Evolutionary conservation across 768 basidiomycete species (phyloP).

Genomic region (Cystofilobasidium capitatum): DNA sequence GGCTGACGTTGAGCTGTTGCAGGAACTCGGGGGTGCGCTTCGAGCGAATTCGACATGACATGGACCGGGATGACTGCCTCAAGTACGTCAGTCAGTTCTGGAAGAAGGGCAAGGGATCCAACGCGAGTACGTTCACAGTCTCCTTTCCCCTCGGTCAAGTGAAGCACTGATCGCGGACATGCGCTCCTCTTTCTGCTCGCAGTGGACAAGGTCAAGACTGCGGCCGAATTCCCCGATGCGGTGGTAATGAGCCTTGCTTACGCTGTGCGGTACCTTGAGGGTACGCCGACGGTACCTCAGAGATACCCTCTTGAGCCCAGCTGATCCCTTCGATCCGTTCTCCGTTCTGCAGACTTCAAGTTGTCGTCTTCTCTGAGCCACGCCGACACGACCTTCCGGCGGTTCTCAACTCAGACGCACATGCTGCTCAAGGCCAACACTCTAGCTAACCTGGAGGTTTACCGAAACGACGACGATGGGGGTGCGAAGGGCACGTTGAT

Average conservation of each 20-base stretch:
- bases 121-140: constrained; percentile 30
- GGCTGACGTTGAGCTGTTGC: not conserved
- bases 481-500: constrained; percentile 65
- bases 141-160: not conserved
- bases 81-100: constrained; percentile 58
- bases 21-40: constrained; percentile 43
- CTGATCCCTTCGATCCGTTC: not conserved
- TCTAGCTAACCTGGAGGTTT: constrained; percentile 63
- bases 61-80: constrained; percentile 63
- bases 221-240: constrained; percentile 36
- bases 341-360: constrained; percentile 48
- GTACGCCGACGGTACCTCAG: constrained; percentile 29
- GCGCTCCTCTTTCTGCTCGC: constrained; percentile 29
- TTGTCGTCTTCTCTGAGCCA: constrained; percentile 70
- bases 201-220: constrained; percentile 28
- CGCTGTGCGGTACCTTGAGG: constrained; percentile 36
- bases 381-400: constrained; percentile 57
- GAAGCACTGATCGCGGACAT: not conserved
- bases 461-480: constrained; percentile 75
- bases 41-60: constrained; percentile 51
- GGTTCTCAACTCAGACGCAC: constrained; percentile 43
- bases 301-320: not conserved
- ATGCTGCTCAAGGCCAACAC: constrained; percentile 89
- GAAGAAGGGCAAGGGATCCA: constrained; percentile 45
- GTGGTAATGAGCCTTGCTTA: constrained; percentile 34